These are phyloP conservation scores for Atalantia buxifolia DNA, from an alignment of 345 rosid species.

Conservation along the genomic window DNA sequence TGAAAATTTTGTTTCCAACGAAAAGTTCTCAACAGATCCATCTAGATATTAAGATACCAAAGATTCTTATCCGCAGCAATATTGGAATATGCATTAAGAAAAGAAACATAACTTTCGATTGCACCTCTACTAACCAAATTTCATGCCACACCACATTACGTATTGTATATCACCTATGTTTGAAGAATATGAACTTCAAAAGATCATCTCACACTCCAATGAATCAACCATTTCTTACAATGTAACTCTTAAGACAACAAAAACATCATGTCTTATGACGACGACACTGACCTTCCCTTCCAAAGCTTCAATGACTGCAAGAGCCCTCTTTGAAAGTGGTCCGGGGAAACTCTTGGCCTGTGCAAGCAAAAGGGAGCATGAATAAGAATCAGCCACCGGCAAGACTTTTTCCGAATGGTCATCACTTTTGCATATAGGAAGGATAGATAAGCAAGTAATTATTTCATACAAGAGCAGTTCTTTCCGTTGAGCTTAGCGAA, in stretches of 20 bases:
- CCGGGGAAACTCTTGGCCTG: constrained; percentile 84
- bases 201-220: neutral
- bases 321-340: constrained; percentile 66
- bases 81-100: neutral
- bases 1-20: neutral
- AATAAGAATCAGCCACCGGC: neutral
- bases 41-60: neutral
- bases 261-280: neutral
- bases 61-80: neutral
- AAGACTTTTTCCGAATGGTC: neutral
- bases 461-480: constrained; percentile 62
- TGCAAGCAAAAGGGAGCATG: constrained; percentile 17
- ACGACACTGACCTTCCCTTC: constrained; percentile 82
- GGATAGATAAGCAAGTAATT: neutral
- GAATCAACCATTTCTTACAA: neutral
- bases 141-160: neutral
- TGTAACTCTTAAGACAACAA: neutral
- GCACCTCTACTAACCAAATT: neutral
- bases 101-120: neutral
- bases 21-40: neutral
- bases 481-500: constrained; percentile 54
- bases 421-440: constrained; percentile 3
- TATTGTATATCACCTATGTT: neutral
- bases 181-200: neutral
- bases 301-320: constrained; percentile 67